A percentile compares a stretch with the other conserved stretches of the same genome.
Conservation (phyloP, 306 rosid genomes). For the Inga laurina region DNA sequence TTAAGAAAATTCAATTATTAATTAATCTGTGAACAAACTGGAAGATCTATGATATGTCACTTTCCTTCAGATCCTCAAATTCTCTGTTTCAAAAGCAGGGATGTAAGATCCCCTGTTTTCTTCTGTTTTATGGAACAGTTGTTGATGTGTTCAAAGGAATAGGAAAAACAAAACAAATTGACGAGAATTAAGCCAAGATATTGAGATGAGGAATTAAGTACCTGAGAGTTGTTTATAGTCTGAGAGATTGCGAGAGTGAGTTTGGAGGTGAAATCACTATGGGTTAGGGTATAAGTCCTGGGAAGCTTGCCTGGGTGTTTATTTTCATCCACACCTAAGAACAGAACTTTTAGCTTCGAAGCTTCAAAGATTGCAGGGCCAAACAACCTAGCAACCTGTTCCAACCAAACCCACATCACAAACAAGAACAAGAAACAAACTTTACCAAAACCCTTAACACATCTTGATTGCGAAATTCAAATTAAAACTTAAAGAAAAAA, state of each 20-base stretch:
- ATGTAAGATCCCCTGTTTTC: neutral
- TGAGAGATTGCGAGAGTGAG: conserved; percentile 89
- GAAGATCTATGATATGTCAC: neutral
- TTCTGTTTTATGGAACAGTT: neutral
- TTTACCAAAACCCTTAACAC: neutral
- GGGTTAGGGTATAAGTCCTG: conserved; percentile 86
- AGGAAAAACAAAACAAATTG: neutral
- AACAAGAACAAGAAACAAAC: neutral
- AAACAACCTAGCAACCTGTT: conserved; percentile 80
- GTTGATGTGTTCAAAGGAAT: neutral
- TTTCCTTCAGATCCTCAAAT: too few relatives aligned
- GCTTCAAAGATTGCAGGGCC: conserved; percentile 92
- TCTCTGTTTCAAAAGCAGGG: neutral
- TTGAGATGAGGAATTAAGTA: conserved; percentile 36
- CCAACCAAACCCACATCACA: conserved; percentile 33
- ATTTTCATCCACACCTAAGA: conserved; percentile 83
- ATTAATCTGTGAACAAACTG: neutral
- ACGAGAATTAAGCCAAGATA: neutral
- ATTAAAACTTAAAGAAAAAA: neutral
- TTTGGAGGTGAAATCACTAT: conserved; percentile 82
- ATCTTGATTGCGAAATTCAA: neutral
- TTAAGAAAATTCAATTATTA: neutral
- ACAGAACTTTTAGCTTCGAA: conserved; percentile 85
- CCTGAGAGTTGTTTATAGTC: conserved; percentile 86
- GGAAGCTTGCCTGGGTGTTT: conserved; percentile 90